Conservation (phyloP, 495 filamentous ascomycete species). For the Lophium mytilinum region DNA sequence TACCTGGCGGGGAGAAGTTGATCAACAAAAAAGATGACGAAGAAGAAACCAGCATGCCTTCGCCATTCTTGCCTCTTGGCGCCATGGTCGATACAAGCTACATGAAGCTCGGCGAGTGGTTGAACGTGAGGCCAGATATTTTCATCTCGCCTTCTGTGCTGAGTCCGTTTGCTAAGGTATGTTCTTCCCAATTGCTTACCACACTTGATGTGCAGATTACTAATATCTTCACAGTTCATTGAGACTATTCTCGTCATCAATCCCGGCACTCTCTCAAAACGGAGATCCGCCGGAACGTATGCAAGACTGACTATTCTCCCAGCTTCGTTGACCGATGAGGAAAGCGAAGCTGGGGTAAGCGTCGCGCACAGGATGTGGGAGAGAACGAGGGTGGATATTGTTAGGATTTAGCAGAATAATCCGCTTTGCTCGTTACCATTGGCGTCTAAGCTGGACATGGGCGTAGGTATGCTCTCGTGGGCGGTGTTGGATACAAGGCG, state of each 20-base stretch:
- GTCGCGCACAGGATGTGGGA: conserved; percentile 69
- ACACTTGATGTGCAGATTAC: conserved; percentile 1
- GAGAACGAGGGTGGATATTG: conserved; percentile 76
- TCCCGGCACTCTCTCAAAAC: conserved; percentile 78
- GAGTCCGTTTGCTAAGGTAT: conserved; percentile 78
- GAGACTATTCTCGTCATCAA: conserved; percentile 82
- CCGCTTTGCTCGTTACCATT: too few species aligned
- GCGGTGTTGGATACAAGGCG: too few species aligned
- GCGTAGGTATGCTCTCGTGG: too few species aligned
- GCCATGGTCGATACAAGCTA: conserved; percentile 76
- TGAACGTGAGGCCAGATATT: conserved; percentile 76
- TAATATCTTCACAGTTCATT: conserved; percentile 53
- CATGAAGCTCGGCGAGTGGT: conserved; percentile 82
- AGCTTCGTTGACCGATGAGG: conserved; percentile 48
- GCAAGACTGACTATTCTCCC: conserved; percentile 68
- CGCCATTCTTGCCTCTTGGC: conserved; percentile 46
- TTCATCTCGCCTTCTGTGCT: conserved; percentile 75
- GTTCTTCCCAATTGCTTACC: conserved; percentile 16
- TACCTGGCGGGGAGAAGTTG: conserved; percentile 2
- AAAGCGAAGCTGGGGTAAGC: conserved; percentile 44
- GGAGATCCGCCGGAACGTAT: conserved; percentile 70
- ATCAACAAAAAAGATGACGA: conserved; percentile 18
- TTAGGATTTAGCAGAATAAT: conserved; percentile 44
- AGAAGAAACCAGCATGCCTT: conserved; percentile 43
- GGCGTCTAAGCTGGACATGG: too few species aligned